Evolutionary conservation across 371 early-diverging fungal genomes (phyloP).

Genomic region (Mucor indicus): DNA sequence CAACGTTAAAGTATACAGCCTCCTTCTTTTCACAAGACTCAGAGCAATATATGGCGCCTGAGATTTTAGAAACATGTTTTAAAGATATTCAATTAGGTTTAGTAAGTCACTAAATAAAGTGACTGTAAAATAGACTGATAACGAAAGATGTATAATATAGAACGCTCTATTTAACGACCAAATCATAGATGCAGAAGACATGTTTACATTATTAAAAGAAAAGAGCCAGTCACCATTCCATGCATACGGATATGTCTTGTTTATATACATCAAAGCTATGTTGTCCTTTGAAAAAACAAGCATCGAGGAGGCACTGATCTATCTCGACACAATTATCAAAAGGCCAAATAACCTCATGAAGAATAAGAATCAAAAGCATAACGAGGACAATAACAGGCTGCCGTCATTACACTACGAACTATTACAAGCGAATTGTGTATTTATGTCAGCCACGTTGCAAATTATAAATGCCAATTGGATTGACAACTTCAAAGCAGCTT

Average conservation of each 20-base stretch:
- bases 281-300: constrained; percentile 7
- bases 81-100: constrained; percentile 13
- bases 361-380: too few relatives aligned
- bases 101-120: constrained; percentile 2
- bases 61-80: constrained; percentile 5
- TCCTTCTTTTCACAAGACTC: constrained; percentile 3
- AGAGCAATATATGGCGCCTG: neutral
- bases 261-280: constrained; percentile 29
- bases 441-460: constrained; percentile 34
- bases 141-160: constrained; percentile 7
- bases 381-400: neutral
- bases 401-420: constrained; percentile 14
- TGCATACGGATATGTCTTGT: constrained; percentile 26
- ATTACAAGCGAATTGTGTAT: constrained; percentile 21
- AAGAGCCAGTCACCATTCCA: constrained; percentile 23
- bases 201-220: constrained; percentile 8
- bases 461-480: constrained; percentile 27
- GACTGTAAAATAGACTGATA: too few relatives aligned
- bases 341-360: too few relatives aligned
- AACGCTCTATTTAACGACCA: constrained; percentile 29
- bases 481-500: constrained; percentile 28
- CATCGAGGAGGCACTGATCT: constrained; percentile 8
- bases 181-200: constrained; percentile 16
- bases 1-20: constrained; percentile 15
- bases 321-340: too few relatives aligned